Conservation (phyloP, 495 filamentous ascomycete species). For the Aspergillus heteromorphus region DNA sequence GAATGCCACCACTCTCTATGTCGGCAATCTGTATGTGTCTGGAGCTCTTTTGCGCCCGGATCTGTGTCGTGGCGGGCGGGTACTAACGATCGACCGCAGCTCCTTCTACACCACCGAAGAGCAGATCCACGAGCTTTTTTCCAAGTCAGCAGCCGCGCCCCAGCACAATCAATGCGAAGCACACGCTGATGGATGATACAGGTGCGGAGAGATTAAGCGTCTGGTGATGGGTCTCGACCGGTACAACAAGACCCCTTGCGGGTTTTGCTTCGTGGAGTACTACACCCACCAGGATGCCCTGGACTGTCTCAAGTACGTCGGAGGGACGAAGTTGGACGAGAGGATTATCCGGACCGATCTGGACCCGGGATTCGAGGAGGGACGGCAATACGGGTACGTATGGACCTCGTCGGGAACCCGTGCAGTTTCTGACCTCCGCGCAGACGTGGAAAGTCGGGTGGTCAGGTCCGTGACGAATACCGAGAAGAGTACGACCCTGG, state of each 20-base stretch:
- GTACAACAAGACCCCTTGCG: conserved; percentile 94
- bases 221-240: conserved; percentile 98
- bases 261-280: conserved; percentile 99
- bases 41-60: neutral
- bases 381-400: conserved; percentile 81
- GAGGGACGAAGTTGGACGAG: conserved; percentile 97
- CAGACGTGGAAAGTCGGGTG: conserved; percentile 82
- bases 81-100: conserved; percentile 46
- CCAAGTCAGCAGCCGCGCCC: conserved; percentile 53
- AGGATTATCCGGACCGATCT: conserved; percentile 94
- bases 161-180: neutral
- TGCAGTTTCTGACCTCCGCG: conserved; percentile 11
- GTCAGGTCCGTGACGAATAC: conserved; percentile 97
- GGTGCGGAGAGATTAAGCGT: conserved; percentile 93
- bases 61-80: neutral
- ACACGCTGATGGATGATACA: conserved; percentile 19
- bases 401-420: conserved; percentile 16
- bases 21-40: conserved; percentile 81
- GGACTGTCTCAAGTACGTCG: conserved; percentile 97
- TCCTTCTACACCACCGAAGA: conserved; percentile 99
- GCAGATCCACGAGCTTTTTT: conserved; percentile 95
- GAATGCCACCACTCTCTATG: conserved; percentile 91
- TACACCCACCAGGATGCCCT: conserved; percentile 95
- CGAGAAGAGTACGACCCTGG: conserved; percentile 94
- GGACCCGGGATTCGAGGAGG: conserved; percentile 93